Conservation (phyloP, 2,329 filamentous ascomycete species). For the Calonectria naviculata region DNA sequence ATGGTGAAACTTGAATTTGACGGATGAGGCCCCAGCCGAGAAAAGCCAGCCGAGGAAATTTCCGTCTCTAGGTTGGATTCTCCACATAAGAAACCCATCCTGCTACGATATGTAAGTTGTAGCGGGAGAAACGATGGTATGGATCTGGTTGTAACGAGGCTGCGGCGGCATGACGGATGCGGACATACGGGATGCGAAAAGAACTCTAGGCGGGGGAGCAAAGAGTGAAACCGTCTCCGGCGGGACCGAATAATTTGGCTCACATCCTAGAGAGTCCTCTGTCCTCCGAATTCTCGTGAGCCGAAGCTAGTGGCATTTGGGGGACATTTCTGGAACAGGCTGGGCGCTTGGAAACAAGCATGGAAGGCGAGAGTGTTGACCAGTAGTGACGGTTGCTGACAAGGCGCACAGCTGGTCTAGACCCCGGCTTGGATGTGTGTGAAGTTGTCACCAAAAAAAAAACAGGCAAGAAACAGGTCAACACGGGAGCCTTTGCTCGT, state of each 20-base stretch:
- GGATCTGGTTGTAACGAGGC: background rate
- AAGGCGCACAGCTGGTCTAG: background rate
- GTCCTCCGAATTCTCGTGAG: background rate
- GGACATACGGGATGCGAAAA: background rate
- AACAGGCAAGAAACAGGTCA: background rate
- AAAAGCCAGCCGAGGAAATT: background rate
- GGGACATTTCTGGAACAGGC: conserved; percentile 7
- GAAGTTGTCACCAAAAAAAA: background rate
- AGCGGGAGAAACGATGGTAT: background rate
- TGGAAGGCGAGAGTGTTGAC: background rate
- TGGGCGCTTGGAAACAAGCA: conserved; percentile 10
- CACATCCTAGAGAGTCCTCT: background rate
- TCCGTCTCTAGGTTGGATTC: background rate
- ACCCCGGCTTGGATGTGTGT: background rate
- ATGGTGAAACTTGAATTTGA: conserved; percentile 17
- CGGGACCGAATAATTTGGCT: background rate
- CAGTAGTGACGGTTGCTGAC: background rate
- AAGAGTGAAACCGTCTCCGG: background rate
- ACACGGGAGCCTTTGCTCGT: background rate
- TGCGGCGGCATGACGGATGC: background rate
- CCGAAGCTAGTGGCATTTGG: background rate
- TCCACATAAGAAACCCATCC: background rate
- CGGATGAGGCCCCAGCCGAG: background rate
- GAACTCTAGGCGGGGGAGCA: background rate
- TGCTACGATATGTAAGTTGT: background rate